These are phyloP conservation scores for Neonectria sp. DNA, from an alignment of 2,329 filamentous ascomycete genomes.

Conservation along the genomic window DNA sequence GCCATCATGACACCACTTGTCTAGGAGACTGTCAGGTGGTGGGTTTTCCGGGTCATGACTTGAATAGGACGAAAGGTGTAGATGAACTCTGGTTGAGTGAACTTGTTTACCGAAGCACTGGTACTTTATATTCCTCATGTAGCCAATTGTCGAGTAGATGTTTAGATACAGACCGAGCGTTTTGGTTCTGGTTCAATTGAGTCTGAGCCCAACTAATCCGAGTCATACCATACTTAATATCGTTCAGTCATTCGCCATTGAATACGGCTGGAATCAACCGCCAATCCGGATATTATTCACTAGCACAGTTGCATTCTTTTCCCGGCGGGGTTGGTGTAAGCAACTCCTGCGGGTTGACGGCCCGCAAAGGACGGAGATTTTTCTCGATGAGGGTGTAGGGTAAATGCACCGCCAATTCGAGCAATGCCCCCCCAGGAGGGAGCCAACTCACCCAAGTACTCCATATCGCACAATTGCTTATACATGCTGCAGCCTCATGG, in stretches of 20 bases:
- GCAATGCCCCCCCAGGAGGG: background rate
- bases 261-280: background rate
- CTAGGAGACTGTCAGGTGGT: background rate
- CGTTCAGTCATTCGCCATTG: background rate
- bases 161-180: no score
- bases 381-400: background rate
- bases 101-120: background rate
- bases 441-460: background rate
- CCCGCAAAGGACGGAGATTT: background rate
- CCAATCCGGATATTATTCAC: background rate
- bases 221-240: background rate
- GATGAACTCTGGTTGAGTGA: background rate
- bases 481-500: background rate
- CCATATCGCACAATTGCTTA: background rate
- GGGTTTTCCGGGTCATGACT: background rate
- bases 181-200: background rate
- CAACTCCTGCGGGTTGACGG: background rate
- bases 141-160: background rate
- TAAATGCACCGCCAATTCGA: background rate
- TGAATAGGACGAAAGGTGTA: background rate
- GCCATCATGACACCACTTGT: slow-evolving; percentile 16
- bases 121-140: background rate
- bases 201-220: background rate
- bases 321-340: background rate
- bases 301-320: background rate